Percentiles rank a stretch among this genome's conserved stretches.
Conservation (phyloP, 2,329 filamentous ascomycete species). For the Pestalotiopsis sp. region DNA sequence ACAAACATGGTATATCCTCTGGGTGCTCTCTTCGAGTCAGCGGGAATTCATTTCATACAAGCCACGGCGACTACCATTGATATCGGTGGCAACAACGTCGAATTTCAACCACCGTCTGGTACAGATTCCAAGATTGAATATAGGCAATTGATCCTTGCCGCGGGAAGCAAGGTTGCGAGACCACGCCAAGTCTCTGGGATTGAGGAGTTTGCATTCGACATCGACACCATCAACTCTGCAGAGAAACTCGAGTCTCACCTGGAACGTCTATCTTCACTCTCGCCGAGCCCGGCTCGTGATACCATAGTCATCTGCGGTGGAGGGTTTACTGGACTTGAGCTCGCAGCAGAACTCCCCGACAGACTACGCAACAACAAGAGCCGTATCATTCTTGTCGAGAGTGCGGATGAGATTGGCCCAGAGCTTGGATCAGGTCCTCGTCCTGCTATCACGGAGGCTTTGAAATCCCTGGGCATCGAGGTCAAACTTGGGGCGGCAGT, state of each 20-base stretch:
- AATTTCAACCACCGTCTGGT: constrained; percentile 14
- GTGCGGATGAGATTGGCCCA: constrained; percentile 29
- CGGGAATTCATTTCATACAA: constrained; percentile 29
- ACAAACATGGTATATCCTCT: constrained; percentile 26
- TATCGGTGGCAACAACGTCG: constrained; percentile 20
- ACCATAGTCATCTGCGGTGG: constrained; percentile 38
- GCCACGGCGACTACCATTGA: constrained; percentile 26
- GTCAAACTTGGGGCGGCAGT: constrained; percentile 31
- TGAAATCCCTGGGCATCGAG: constrained; percentile 31
- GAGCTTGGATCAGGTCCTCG: constrained; percentile 36
- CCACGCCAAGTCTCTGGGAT: constrained; percentile 33
- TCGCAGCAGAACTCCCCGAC: constrained; percentile 31
- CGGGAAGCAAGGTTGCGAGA: constrained; percentile 34
- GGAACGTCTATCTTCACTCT: constrained; percentile 22
- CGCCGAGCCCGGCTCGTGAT: constrained; percentile 28
- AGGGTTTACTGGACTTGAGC: constrained; percentile 38
- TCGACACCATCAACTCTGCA: constrained; percentile 33
- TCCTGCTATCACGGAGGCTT: constrained; percentile 32
- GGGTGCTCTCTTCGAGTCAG: constrained; percentile 26
- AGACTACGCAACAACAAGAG: constrained; percentile 27
- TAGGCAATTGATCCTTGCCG: constrained; percentile 37
- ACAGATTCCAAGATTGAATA: constrained; percentile 25
- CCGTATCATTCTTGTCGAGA: constrained; percentile 32
- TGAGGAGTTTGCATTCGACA: constrained; percentile 34
- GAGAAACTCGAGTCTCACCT: constrained; percentile 33